These are phyloP conservation scores for Trametes cinnabarina DNA, from an alignment of 768 basidiomycete genomes.

Conservation along the genomic window DNA sequence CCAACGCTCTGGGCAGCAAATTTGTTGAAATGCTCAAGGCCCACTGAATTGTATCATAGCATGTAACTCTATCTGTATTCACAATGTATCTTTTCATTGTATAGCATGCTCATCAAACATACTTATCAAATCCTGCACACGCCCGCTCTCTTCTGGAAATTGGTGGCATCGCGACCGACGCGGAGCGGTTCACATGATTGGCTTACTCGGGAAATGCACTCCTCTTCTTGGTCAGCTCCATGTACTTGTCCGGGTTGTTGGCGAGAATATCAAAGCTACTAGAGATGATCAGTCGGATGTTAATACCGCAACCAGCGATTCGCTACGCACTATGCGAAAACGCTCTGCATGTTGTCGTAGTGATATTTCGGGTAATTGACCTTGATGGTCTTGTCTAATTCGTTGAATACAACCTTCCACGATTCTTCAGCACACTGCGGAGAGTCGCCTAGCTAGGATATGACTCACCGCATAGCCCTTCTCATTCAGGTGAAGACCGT, in stretches of 20 bases:
- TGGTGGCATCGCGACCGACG: no score
- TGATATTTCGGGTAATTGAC: constrained; percentile 66
- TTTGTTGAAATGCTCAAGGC: constrained; percentile 28
- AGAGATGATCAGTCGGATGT: not conserved
- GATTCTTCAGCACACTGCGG: not conserved
- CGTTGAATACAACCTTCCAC: constrained; percentile 64
- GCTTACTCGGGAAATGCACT: constrained; percentile 3
- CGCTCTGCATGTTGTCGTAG: constrained; percentile 54
- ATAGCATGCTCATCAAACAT: not conserved
- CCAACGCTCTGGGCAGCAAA: constrained; percentile 22
- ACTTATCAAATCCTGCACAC: no score
- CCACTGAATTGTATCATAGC: not conserved
- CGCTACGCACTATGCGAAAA: constrained; percentile 65
- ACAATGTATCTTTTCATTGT: not conserved
- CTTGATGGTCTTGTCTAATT: constrained; percentile 54
- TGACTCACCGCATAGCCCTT: constrained; percentile 67
- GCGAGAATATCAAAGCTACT: constrained; percentile 15
- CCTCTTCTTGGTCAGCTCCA: constrained; percentile 12
- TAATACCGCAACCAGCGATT: no score
- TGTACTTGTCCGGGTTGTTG: constrained; percentile 3
- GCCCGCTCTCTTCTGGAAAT: no score
- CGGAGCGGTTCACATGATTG: no score
- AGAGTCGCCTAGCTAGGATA: not conserved
- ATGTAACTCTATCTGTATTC: no score
- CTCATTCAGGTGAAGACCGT: constrained; percentile 81